Evolutionary conservation across 2,329 filamentous ascomycete species (phyloP).

Genomic region (Ustilaginoidea virens): DNA sequence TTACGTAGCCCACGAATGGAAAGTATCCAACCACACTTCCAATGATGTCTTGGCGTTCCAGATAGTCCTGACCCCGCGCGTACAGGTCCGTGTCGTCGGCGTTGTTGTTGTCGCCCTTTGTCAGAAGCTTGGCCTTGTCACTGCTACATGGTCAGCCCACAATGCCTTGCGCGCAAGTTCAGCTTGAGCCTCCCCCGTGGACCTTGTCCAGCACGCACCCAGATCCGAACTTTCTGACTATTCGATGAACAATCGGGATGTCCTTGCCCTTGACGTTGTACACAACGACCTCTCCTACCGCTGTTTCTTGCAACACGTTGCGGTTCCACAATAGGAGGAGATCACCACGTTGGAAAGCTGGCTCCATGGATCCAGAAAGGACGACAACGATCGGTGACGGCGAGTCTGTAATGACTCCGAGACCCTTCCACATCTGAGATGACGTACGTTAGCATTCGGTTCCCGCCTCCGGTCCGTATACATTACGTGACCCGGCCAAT

Average conservation of each 20-base stretch:
- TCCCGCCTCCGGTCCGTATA: too few relatives aligned
- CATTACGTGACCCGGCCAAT: too few relatives aligned
- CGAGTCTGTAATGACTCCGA: conserved; percentile 63
- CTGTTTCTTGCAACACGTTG: conserved; percentile 38
- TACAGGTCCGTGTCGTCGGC: conserved; percentile 85
- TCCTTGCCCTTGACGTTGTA: conserved; percentile 83
- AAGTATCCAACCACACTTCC: conserved; percentile 86
- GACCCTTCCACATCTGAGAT: conserved; percentile 64
- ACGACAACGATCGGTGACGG: conserved; percentile 70
- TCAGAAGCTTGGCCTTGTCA: conserved; percentile 57
- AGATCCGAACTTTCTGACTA: conserved; percentile 58
- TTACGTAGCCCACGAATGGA: conserved; percentile 92
- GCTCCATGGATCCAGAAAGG: conserved; percentile 74
- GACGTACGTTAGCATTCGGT: conserved; percentile 7
- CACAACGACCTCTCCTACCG: conserved; percentile 43
- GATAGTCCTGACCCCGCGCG: conserved; percentile 70
- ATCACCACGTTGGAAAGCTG: conserved; percentile 66
- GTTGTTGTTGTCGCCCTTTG: conserved; percentile 93
- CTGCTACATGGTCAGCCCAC: conserved; percentile 16
- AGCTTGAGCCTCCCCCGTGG: too few relatives aligned
- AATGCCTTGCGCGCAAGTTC: too few relatives aligned
- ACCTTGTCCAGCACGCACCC: conserved; percentile 26
- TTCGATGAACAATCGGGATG: conserved; percentile 91
- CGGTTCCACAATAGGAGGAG: conserved; percentile 66
- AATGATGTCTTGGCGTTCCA: conserved; percentile 79